Percentiles rank a stretch among this genome's conserved stretches.
Evolutionary conservation across 2,329 filamentous ascomycete species (phyloP).

Genomic region (Ophiostoma sp.): DNA sequence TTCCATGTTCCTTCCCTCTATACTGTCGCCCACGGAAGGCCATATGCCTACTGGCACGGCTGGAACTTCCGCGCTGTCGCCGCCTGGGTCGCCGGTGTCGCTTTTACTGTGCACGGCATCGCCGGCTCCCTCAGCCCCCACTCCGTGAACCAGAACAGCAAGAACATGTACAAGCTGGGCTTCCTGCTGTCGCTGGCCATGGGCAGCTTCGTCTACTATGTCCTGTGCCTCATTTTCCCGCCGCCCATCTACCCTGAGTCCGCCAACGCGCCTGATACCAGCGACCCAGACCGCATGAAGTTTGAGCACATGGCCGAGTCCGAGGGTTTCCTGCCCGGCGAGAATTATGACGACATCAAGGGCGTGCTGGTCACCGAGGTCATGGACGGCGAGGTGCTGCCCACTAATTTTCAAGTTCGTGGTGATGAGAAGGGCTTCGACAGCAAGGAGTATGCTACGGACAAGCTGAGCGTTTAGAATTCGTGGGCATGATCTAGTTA

Average conservation of each 20-base stretch:
- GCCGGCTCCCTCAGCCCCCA: constrained; percentile 36
- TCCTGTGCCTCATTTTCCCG: constrained; percentile 30
- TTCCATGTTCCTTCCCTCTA: neutral
- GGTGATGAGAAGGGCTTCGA: constrained; percentile 7
- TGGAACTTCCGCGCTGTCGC: constrained; percentile 32
- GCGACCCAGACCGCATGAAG: neutral
- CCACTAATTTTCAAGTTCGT: neutral
- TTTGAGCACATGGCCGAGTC: constrained; percentile 22
- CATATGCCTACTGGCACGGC: constrained; percentile 11
- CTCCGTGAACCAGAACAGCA: constrained; percentile 35
- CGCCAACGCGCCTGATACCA: neutral
- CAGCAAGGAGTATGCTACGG: constrained; percentile 7
- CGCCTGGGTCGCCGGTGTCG: constrained; percentile 39
- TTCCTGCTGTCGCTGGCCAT: constrained; percentile 38
- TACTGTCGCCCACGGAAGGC: neutral
- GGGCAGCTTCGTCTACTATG: constrained; percentile 34
- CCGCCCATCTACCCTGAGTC: constrained; percentile 19
- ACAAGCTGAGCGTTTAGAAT: constrained; percentile 5
- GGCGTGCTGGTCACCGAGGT: constrained; percentile 17
- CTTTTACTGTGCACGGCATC: constrained; percentile 32
- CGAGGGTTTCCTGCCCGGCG: constrained; percentile 23
- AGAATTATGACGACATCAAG: constrained; percentile 21
- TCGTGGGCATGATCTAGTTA: neutral
- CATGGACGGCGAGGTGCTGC: constrained; percentile 13
- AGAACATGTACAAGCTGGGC: constrained; percentile 38